A percentile compares a stretch with the other conserved stretches of the same genome.
phyloP scores from a whole-genome alignment of 2,329 filamentous ascomycete genomes.

The Penicillium sp. region DNA sequence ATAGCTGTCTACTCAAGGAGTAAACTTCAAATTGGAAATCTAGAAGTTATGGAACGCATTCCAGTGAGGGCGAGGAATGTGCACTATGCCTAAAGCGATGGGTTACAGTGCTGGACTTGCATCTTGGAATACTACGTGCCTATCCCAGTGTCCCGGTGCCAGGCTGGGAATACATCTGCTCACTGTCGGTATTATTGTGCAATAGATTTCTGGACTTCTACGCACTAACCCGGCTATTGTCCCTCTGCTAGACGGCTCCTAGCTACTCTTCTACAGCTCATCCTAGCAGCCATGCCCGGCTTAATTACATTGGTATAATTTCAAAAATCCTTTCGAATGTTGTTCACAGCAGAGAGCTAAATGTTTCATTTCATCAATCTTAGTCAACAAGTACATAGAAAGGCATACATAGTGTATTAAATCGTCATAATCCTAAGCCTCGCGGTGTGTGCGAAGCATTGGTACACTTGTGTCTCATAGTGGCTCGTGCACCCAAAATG shows the following conservation, averaged over 20 bases:
- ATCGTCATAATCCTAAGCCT: not conserved
- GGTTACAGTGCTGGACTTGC: not conserved
- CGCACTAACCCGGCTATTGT: too few relatives aligned
- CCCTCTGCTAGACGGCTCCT: not conserved
- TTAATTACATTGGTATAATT: too few relatives aligned
- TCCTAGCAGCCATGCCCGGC: too few relatives aligned
- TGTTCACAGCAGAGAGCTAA: too few relatives aligned
- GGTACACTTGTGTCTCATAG: not conserved
- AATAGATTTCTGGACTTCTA: not conserved
- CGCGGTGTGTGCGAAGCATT: not conserved
- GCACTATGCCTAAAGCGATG: not conserved
- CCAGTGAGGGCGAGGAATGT: not conserved
- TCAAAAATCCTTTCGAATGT: too few relatives aligned
- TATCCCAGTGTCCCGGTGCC: not conserved
- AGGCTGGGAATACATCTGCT: not conserved
- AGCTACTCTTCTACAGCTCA: not conserved
- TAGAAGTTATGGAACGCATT: not conserved
- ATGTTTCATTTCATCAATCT: too few relatives aligned
- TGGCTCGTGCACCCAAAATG: not conserved
- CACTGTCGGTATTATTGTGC: not conserved
- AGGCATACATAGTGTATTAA: too few relatives aligned
- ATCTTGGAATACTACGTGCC: not conserved
- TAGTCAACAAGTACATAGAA: too few relatives aligned
- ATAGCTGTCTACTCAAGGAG: not conserved
- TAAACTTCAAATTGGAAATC: not conserved